These are phyloP conservation scores for Penicillium coprophilum DNA, from an alignment of 495 filamentous ascomycete genomes.

Conservation along the genomic window DNA sequence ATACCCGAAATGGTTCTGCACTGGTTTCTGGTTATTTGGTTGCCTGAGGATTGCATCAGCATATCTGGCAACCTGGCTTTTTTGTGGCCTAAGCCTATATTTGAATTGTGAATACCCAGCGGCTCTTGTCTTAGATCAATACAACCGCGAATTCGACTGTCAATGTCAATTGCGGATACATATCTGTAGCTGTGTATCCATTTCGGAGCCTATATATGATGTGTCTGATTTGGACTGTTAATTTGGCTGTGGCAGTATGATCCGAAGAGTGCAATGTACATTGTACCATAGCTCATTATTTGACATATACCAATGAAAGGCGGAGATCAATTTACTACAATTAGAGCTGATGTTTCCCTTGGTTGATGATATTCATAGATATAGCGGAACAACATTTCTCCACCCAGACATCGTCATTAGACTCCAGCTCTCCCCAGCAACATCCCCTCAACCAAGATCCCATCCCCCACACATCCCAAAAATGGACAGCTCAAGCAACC, in stretches of 20 bases:
- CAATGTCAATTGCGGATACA: background rate
- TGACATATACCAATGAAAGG: background rate
- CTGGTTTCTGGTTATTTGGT: constrained; percentile 3
- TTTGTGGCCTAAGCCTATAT: constrained; percentile 6
- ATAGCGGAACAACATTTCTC: constrained; percentile 7
- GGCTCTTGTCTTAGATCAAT: background rate
- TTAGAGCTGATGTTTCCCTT: background rate
- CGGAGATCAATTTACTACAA: background rate
- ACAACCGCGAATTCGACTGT: background rate
- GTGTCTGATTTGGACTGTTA: background rate
- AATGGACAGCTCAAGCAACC: constrained; percentile 56
- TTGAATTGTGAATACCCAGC: constrained; percentile 20
- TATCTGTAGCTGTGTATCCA: background rate
- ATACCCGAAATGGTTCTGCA: constrained; percentile 7
- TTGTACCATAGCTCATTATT: background rate
- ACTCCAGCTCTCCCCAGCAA: constrained; percentile 15
- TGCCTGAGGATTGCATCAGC: constrained; percentile 1
- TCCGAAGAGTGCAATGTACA: background rate
- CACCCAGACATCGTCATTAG: constrained; percentile 27
- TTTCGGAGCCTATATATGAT: background rate
- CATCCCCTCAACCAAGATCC: constrained; percentile 4
- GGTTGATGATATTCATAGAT: background rate
- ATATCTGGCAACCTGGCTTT: constrained; percentile 2
- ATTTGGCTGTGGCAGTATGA: background rate
- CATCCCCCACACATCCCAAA: constrained; percentile 18